Evolutionary conservation across 2,329 filamentous ascomycete genomes (phyloP), one percentile per base, ranked within the genome.

Genomic region (Penicillium sp.): DNA sequence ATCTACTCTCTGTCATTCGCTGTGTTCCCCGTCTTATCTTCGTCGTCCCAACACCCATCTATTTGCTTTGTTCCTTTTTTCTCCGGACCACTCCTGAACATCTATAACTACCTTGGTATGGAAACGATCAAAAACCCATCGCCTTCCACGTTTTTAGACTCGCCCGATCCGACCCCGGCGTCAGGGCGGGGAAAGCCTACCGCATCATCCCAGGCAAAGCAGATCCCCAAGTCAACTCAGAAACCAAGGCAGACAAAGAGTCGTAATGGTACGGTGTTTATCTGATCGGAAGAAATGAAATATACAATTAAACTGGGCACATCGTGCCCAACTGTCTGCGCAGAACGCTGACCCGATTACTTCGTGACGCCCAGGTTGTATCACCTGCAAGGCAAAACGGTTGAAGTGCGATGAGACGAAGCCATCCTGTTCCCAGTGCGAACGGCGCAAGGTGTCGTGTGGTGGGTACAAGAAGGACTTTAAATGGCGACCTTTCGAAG

Each of bases 241-340:
- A 90, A 88, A 68, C 84, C 85, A 29, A 90, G 90, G 69, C 87
- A 90, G 75, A 88, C 87, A 58, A 90, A 90, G 74, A 90, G 87
- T 76, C 85, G 88, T 65, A 90, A 90, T 78, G 88, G 87, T 90
- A 84, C 66, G 82, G 59, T 54, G 29, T n/a, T 29, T 14, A 42
- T 46, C 75, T 57, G 19, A 53, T 43, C 10, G 45, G 33, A 48
- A 16, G 19, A 27, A 29, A 35, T 11, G 27, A 26, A 22, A 22
- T 11, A 9, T 43, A 22, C n/a, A 46, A 26, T 47, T 39, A 46
- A 26, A 45, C 42, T 45, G 39, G 49, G 49, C n/a, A 49, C 49
- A 33, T 27, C n/a, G 45, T 22, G 37, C 37, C 49, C 16, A 50
- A 49, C 52, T 57, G 44, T 33, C 21, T 51, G 43, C 54, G 52